Evolutionary conservation across 2,329 filamentous ascomycete species (phyloP).

Genomic region (Diaporthe sp.): DNA sequence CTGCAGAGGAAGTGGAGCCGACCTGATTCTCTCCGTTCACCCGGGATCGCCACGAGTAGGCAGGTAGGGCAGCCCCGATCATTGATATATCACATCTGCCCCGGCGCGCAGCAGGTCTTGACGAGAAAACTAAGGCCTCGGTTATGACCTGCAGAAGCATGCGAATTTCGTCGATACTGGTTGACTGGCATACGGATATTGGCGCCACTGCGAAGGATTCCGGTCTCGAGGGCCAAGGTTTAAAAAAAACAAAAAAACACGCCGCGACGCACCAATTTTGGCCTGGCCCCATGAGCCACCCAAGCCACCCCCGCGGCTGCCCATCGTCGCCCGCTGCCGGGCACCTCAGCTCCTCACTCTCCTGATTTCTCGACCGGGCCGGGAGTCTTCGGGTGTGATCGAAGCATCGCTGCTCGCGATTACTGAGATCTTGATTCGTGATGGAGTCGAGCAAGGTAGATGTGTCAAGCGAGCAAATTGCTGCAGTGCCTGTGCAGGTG

Average conservation of each 20-base stretch:
- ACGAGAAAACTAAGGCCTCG: not conserved
- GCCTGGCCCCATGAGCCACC: not conserved
- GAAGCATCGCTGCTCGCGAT: constrained; percentile 12
- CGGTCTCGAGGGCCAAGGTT: not conserved
- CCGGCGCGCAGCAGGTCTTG: constrained; percentile 2
- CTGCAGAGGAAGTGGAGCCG: not conserved
- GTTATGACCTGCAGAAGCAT: constrained; percentile 6
- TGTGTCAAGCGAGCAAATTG: constrained; percentile 14
- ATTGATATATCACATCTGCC: constrained; percentile 4
- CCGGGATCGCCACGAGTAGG: not conserved
- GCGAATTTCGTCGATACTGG: not conserved
- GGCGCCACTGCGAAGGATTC: not conserved
- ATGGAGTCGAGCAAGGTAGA: constrained; percentile 8
- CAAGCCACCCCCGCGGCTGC: not conserved
- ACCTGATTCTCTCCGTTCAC: not conserved
- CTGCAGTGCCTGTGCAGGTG: not conserved
- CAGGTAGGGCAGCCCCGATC: not conserved
- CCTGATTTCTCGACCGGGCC: constrained; percentile 24
- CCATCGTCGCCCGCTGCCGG: constrained; percentile 20
- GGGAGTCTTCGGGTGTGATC: constrained; percentile 20
- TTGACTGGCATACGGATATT: not conserved
- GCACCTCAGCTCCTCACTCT: not conserved
- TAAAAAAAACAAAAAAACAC: not conserved
- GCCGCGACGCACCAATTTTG: not conserved
- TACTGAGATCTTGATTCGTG: constrained; percentile 10